Evolutionary conservation across 2,329 filamentous ascomycete genomes (phyloP).

Genomic region (Gyromitra esculenta): DNA sequence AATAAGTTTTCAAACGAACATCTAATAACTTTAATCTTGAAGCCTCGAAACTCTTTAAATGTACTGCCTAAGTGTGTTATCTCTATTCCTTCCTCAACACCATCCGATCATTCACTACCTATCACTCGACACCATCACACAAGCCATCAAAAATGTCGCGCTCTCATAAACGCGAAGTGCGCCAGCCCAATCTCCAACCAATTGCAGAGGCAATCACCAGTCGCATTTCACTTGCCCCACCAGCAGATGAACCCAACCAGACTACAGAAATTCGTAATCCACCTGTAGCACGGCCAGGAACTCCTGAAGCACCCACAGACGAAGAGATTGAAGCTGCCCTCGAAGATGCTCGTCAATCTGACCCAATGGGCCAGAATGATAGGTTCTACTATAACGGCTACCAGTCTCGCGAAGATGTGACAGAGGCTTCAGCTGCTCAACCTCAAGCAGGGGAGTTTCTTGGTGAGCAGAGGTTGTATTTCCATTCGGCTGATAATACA

Average conservation of each 20-base stretch:
- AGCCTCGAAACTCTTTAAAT: no score
- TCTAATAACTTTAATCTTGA: no score
- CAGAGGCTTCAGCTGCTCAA: not conserved
- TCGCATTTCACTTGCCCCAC: constrained; percentile 16
- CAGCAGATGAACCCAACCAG: no score
- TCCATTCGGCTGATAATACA: constrained; percentile 23
- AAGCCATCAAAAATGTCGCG: not conserved
- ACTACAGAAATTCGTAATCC: not conserved
- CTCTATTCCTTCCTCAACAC: no score
- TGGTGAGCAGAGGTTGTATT: constrained; percentile 6
- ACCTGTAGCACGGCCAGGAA: not conserved
- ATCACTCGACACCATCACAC: not conserved
- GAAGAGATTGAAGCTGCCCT: constrained; percentile 22
- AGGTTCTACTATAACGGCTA: constrained; percentile 19
- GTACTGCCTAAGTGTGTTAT: no score
- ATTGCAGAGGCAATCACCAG: not conserved
- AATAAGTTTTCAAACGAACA: no score
- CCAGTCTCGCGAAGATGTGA: constrained; percentile 14
- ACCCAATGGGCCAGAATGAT: constrained; percentile 9
- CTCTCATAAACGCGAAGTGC: not conserved
- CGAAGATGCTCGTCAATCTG: constrained; percentile 11
- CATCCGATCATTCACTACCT: no score
- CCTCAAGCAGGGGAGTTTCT: not conserved
- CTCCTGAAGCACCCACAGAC: not conserved
- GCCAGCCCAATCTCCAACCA: not conserved